These are phyloP conservation scores for Blastocystis sp. DNA, from an alignment of 352 stramenopile genomes.

Conservation along the genomic window DNA sequence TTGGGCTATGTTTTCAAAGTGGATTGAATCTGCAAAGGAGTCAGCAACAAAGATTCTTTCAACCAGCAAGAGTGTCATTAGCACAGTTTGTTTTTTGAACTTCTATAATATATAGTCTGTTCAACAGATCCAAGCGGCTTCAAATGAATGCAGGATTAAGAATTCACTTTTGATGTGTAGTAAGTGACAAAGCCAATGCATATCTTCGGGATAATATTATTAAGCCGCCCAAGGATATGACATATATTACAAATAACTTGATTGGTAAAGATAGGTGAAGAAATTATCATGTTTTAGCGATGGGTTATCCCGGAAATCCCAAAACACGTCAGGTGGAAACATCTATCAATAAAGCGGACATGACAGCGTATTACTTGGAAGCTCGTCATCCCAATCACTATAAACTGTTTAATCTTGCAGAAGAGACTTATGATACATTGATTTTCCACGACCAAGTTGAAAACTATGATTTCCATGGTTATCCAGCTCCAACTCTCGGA, in stretches of 20 bases:
- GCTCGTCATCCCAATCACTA: slow-evolving; percentile 33
- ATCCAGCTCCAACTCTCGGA: slow-evolving; percentile 33
- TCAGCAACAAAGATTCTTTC: slow-evolving; percentile 2
- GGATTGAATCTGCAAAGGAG: slow-evolving; percentile 47
- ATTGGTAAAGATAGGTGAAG: not conserved
- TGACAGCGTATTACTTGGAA: slow-evolving; percentile 45
- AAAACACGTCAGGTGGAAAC: slow-evolving; percentile 35
- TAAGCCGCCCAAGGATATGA: slow-evolving; percentile 16
- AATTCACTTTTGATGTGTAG: not conserved
- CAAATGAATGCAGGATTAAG: not conserved
- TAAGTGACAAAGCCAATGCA: slow-evolving; percentile 33
- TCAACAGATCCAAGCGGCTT: not conserved
- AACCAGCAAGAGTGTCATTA: not conserved
- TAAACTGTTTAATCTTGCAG: slow-evolving; percentile 47
- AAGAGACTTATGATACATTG: slow-evolving; percentile 55
- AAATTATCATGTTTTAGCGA: not conserved
- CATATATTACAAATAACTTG: slow-evolving; percentile 39
- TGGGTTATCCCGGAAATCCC: slow-evolving; percentile 64
- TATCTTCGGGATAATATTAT: slow-evolving; percentile 52
- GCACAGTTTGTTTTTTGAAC: not conserved
- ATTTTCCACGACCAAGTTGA: slow-evolving; percentile 53
- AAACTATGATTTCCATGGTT: slow-evolving; percentile 48
- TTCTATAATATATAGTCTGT: slow-evolving; percentile 9
- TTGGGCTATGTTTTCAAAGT: slow-evolving; percentile 46
- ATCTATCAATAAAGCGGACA: slow-evolving; percentile 8